Evolutionary conservation across 2,329 filamentous ascomycete genomes (phyloP), one percentile per base, ranked within the genome.

Genomic region (Colletotrichum lindemuthianum): DNA sequence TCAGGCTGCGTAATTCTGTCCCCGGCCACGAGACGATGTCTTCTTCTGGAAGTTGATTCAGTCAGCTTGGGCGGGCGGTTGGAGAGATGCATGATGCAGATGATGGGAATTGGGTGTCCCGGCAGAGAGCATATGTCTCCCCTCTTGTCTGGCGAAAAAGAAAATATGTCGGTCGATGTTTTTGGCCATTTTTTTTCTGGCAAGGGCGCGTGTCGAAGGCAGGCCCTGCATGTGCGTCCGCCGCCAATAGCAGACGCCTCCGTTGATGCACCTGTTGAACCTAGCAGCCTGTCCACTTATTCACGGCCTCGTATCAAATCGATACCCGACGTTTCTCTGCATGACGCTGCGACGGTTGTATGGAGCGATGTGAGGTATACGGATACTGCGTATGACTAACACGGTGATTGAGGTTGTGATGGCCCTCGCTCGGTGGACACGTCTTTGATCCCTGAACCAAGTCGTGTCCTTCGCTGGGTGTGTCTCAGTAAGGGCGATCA

Each of bases 241-340:
- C 47, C 52, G 33, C 50, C 50, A 65, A 60, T 60, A 24, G 47
- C 45, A 45, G 34, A 39, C n/a, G 50, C 50, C 57, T 51, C 16
- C 15, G 57, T 64, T 16, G 56, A 56, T 39, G 57, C 59, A 65
- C 51, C 63, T 63, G 63, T 57, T 57, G 63, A 63, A 59, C 51
- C 63, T 52, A 63, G 51, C 51, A 52, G 52, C 24, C 24, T 1
- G 24, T 34, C 13, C 63, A 43, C 43, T 47, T 47, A 47, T 52
- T 34, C 24, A 63, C 32, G 36, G 40, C 34, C 51, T 63, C 51
- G 59, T 63, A 63, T 45, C 63, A 63, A 65, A 63, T 63, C 47
- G 63, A 56, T 13, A 53, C 57, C 59, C 52, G 47, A 60, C 60
- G 41, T 63, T 63, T 48, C 63, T 61, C 59, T 65, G 63, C 63